Evolutionary conservation across 2,329 filamentous ascomycete genomes (phyloP).

Genomic region (Cryphonectria japonica): DNA sequence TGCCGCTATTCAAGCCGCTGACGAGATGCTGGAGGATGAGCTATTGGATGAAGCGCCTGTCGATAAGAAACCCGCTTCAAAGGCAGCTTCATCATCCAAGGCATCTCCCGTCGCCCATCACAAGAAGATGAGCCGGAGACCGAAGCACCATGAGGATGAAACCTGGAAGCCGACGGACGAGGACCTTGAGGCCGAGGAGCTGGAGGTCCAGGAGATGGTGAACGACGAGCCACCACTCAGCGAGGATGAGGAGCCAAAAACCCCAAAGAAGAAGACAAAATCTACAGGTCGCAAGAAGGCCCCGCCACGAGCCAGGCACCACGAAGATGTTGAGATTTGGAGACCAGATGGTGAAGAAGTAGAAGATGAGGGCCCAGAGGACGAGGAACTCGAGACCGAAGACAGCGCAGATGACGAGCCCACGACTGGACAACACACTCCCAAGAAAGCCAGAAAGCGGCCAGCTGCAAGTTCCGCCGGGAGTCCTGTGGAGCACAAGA

Average conservation of each 20-base stretch:
- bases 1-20: constrained; percentile 14
- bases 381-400: constrained; percentile 19
- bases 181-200: constrained; percentile 27
- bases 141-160: constrained; percentile 23
- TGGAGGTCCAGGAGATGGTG: constrained; percentile 28
- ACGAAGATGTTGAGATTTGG: constrained; percentile 23
- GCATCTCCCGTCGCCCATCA: constrained; percentile 10
- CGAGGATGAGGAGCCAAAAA: neutral
- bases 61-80: neutral
- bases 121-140: constrained; percentile 12
- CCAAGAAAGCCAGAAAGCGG: constrained; percentile 22
- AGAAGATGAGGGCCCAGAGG: constrained; percentile 9
- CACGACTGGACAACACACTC: constrained; percentile 6
- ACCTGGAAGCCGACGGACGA: constrained; percentile 28
- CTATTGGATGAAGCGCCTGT: neutral
- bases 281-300: constrained; percentile 13
- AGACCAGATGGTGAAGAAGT: constrained; percentile 4
- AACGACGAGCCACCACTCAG: constrained; percentile 21
- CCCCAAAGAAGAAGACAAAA: neutral
- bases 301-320: neutral
- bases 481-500: constrained; percentile 19
- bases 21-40: constrained; percentile 23
- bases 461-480: constrained; percentile 25
- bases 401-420: constrained; percentile 13
- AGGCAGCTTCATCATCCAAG: neutral